A percentile compares a stretch with the other conserved stretches of the same genome.
These are phyloP conservation scores for Penicillium sp. DNA, from an alignment of 2,329 filamentous ascomycete species.

Conservation along the genomic window DNA sequence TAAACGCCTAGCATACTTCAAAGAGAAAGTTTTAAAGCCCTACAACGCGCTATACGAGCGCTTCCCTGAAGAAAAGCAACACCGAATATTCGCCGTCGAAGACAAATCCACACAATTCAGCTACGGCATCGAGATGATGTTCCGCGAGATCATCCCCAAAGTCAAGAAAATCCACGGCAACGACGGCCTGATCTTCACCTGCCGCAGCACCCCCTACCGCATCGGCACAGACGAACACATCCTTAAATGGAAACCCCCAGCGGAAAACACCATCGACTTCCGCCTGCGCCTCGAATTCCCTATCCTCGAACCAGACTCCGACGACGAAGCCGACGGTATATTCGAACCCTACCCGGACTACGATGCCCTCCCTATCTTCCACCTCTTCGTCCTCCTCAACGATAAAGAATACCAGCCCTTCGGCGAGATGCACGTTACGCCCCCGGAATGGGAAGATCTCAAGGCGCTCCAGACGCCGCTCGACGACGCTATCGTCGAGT, in stretches of 20 bases:
- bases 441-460: slow-evolving; percentile 81
- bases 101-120: slow-evolving; percentile 89
- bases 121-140: slow-evolving; percentile 92
- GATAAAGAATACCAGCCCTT: slow-evolving; percentile 69
- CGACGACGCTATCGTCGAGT: slow-evolving; percentile 89
- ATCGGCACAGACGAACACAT: slow-evolving; percentile 92
- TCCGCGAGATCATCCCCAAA: slow-evolving; percentile 79
- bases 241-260: slow-evolving; percentile 95
- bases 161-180: slow-evolving; percentile 81
- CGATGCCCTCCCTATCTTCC: slow-evolving; percentile 74
- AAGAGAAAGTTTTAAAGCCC: slow-evolving; percentile 76
- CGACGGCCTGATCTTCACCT: slow-evolving; percentile 98
- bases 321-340: slow-evolving; percentile 69
- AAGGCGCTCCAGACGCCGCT: slow-evolving; percentile 76
- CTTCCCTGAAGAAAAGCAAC: slow-evolving; percentile 71
- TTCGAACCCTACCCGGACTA: slow-evolving; percentile 74
- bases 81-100: slow-evolving; percentile 79
- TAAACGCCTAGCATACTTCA: slow-evolving; percentile 87
- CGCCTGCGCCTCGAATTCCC: slow-evolving; percentile 79
- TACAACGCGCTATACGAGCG: slow-evolving; percentile 76
- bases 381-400: slow-evolving; percentile 73
- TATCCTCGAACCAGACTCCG: slow-evolving; percentile 67
- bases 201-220: slow-evolving; percentile 81
- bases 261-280: slow-evolving; percentile 96
- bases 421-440: slow-evolving; percentile 69